Evolutionary conservation across 176 grass and related monocot species (phyloP).

Genomic region (Cenchrus purpureus): DNA sequence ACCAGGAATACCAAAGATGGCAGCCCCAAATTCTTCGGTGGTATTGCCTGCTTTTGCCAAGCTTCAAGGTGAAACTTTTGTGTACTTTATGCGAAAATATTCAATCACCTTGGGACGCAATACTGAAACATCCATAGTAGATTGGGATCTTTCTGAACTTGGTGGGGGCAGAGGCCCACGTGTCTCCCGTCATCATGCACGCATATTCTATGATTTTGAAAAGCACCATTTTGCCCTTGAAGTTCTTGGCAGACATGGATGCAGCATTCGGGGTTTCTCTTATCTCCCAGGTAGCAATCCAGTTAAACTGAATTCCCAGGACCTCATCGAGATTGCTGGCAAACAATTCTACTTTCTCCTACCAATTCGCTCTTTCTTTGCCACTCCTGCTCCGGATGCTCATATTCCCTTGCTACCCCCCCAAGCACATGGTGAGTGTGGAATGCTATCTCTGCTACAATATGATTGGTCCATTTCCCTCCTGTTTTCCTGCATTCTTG

Average conservation of each 20-base stretch:
- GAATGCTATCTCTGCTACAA: conserved; percentile 13
- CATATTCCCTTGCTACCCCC: no score
- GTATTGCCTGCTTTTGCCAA: conserved; percentile 64
- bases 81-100: conserved; percentile 66
- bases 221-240: conserved; percentile 57
- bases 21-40: neutral
- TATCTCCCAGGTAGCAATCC: conserved; percentile 47
- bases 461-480: neutral
- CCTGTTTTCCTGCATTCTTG: neutral
- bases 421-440: conserved; percentile 15
- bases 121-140: conserved; percentile 49
- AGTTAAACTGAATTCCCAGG: conserved; percentile 67
- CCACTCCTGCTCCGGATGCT: neutral
- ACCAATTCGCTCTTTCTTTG: conserved; percentile 45
- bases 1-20: conserved; percentile 21
- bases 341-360: conserved; percentile 81
- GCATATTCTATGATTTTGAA: conserved; percentile 83
- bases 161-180: conserved; percentile 9
- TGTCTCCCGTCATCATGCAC: conserved; percentile 65
- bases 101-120: conserved; percentile 65
- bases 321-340: conserved; percentile 66
- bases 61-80: conserved; percentile 67
- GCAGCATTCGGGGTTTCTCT: conserved; percentile 49
- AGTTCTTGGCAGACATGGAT: conserved; percentile 68
- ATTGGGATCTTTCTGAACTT: conserved; percentile 60